Conservation (phyloP, 208 protist species). For the Leptomonas pyrrhocoris region DNA sequence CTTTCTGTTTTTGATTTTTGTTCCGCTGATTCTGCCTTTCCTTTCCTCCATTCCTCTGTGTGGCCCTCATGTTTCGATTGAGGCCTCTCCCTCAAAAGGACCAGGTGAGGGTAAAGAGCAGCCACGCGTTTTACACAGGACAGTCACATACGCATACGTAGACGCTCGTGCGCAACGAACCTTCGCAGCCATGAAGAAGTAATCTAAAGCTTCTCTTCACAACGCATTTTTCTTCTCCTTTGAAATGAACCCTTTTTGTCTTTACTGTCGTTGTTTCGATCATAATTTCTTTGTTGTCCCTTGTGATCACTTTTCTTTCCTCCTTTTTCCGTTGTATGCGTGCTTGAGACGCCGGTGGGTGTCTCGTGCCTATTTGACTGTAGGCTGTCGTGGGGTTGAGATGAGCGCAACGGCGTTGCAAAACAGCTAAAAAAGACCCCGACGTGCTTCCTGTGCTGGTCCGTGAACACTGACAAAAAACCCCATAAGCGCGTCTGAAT, state of each 20-base stretch:
- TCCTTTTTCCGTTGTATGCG: neutral
- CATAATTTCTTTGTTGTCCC: neutral
- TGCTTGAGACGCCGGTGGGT: too few species aligned
- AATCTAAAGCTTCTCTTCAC: neutral
- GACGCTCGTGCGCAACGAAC: neutral
- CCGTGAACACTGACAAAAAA: too few species aligned
- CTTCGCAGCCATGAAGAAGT: constrained; percentile 1
- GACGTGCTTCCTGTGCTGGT: too few species aligned
- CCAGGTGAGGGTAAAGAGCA: constrained; percentile 3
- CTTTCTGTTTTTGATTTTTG: neutral
- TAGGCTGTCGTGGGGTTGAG: too few species aligned
- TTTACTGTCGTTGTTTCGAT: neutral
- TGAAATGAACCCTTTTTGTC: neutral
- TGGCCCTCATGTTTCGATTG: neutral
- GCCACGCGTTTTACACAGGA: too few species aligned
- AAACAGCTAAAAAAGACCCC: too few species aligned
- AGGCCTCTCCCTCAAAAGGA: neutral
- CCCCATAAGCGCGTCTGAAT: too few species aligned
- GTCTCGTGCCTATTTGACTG: too few species aligned
- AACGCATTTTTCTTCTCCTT: neutral
- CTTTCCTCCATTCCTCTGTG: neutral
- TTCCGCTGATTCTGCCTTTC: constrained; percentile 6
- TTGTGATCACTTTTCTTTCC: neutral
- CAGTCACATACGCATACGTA: neutral
- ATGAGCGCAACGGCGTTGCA: too few species aligned